Percentiles rank a stretch among this genome's conserved stretches.
These are phyloP conservation scores for Athelia sp. DNA, from an alignment of 1,284 basidiomycete genomes.

Conservation along the genomic window DNA sequence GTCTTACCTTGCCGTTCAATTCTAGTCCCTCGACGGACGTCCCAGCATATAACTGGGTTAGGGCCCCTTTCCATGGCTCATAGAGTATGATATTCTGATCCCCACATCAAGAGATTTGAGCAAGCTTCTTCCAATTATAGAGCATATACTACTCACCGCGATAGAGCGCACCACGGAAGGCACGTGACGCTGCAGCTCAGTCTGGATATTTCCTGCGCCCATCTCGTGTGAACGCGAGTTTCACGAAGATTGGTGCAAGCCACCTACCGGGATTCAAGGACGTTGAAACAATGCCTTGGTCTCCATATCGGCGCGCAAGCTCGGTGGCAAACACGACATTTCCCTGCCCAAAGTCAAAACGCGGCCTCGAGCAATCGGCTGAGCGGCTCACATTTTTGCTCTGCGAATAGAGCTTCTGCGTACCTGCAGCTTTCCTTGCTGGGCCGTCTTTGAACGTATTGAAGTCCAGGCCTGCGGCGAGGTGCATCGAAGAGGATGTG, in stretches of 20 bases:
- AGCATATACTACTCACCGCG: slow-evolving; percentile 11
- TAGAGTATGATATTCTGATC: slow-evolving; percentile 20
- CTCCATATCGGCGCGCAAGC: slow-evolving; percentile 26
- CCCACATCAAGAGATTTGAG: slow-evolving; percentile 8
- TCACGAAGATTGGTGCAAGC: neutral
- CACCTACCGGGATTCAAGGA: slow-evolving; percentile 27
- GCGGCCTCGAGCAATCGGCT: neutral
- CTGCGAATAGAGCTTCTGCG: slow-evolving; percentile 33
- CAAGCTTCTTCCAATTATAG: neutral
- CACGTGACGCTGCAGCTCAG: neutral
- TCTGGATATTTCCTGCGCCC: slow-evolving; percentile 2
- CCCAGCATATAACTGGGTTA: slow-evolving; percentile 44
- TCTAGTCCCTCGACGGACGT: slow-evolving; percentile 34
- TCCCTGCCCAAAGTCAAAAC: slow-evolving; percentile 14
- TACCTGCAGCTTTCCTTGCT: slow-evolving; percentile 22
- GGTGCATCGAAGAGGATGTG: slow-evolving; percentile 31
- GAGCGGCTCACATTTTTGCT: slow-evolving; percentile 40
- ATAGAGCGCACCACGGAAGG: slow-evolving; percentile 7
- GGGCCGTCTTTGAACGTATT: slow-evolving; percentile 32
- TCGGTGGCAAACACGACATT: slow-evolving; percentile 28
- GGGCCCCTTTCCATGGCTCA: slow-evolving; percentile 25
- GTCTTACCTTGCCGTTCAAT: slow-evolving; percentile 35
- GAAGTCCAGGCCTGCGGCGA: slow-evolving; percentile 21
- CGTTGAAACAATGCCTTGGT: slow-evolving; percentile 29
- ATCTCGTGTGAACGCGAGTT: neutral